These are phyloP conservation scores for Trichoderma virens DNA, from an alignment of 495 filamentous ascomycete genomes.

Conservation along the genomic window DNA sequence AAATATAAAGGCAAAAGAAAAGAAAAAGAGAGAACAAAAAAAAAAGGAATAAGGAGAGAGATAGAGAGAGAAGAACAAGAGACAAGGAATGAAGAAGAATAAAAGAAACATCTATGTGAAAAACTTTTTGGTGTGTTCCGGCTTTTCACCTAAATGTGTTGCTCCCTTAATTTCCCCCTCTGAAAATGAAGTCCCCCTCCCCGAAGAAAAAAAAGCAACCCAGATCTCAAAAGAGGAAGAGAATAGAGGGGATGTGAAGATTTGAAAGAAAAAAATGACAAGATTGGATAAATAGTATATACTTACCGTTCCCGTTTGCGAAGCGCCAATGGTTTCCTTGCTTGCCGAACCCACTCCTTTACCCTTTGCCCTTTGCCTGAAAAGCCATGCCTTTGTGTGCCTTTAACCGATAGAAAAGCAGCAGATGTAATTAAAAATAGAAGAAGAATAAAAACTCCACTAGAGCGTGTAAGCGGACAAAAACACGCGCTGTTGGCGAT, in stretches of 20 bases:
- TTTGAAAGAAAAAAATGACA: background rate
- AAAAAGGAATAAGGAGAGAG: background rate
- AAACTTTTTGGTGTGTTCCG: background rate
- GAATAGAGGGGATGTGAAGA: background rate
- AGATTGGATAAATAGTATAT: background rate
- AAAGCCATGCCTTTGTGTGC: background rate
- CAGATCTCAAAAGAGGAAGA: background rate
- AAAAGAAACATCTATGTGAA: background rate
- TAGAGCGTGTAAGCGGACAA: too few relatives aligned
- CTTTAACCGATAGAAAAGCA: background rate
- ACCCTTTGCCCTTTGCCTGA: background rate
- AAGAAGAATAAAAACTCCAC: too few relatives aligned
- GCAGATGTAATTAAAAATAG: background rate
- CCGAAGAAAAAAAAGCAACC: background rate
- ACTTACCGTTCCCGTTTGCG: constrained; percentile 2
- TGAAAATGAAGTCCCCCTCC: too few relatives aligned
- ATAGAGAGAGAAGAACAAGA: background rate
- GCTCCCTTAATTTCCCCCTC: too few relatives aligned
- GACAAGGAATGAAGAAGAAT: background rate
- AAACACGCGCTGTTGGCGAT: background rate
- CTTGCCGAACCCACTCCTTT: background rate
- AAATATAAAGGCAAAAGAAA: background rate
- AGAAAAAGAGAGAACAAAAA: background rate
- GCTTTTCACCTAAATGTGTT: background rate
- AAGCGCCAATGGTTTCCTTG: background rate